Percentiles rank a stretch among this genome's conserved stretches.
phyloP scores from a whole-genome alignment of 306 rosid species.

The Oemleria cerasiformis region DNA sequence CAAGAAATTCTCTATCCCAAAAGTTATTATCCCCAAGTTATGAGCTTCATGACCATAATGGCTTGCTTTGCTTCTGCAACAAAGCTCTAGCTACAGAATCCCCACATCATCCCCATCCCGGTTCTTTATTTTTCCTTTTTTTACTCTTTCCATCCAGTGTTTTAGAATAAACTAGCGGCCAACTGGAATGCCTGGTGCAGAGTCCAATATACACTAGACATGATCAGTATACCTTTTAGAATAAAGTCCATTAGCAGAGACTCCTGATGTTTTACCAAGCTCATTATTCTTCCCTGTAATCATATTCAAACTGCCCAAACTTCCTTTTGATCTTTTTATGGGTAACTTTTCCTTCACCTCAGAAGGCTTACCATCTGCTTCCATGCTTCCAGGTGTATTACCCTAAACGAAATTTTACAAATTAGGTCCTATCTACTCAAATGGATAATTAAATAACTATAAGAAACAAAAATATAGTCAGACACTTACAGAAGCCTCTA shows the following conservation, averaged over 20 bases:
- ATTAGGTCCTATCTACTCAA: slow-evolving; percentile 26
- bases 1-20: background rate
- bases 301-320: slow-evolving; percentile 96
- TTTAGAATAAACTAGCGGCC: background rate
- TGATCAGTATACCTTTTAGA: slow-evolving; percentile 71
- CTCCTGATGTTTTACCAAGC: slow-evolving; percentile 65
- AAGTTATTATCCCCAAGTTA: background rate
- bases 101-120: background rate
- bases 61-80: background rate
- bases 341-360: slow-evolving; percentile 92
- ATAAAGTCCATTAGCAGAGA: slow-evolving; percentile 75
- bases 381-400: slow-evolving; percentile 74
- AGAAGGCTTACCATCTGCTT: slow-evolving; percentile 77
- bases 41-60: background rate
- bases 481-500: slow-evolving; percentile 84
- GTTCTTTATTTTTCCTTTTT: background rate
- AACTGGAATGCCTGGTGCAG: background rate
- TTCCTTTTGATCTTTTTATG: slow-evolving; percentile 96
- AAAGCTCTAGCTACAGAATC: background rate
- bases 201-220: slow-evolving; percentile 2
- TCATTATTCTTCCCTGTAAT: slow-evolving; percentile 89
- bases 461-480: slow-evolving; percentile 11
- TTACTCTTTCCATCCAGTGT: background rate
- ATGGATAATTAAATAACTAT: slow-evolving; percentile 5
- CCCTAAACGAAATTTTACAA: slow-evolving; percentile 55